These are phyloP conservation scores for Xylariaceae sp. DNA, from an alignment of 2,329 filamentous ascomycete species.

Conservation along the genomic window DNA sequence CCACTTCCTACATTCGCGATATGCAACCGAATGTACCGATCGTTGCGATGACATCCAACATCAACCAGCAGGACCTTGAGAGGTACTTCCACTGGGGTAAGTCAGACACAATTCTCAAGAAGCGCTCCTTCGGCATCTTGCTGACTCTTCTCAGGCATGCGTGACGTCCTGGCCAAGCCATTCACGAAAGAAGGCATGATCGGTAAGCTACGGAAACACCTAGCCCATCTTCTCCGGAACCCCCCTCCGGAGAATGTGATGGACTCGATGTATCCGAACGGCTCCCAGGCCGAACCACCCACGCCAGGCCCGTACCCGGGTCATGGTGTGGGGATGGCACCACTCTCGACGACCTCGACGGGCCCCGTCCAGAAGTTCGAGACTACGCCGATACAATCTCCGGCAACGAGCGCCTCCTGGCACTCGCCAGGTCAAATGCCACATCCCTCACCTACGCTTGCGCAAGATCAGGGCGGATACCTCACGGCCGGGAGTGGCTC, in stretches of 20 bases:
- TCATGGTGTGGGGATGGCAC: slow-evolving; percentile 26
- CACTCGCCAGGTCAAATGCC: slow-evolving; percentile 45
- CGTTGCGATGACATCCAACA: slow-evolving; percentile 98
- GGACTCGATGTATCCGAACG: slow-evolving; percentile 25
- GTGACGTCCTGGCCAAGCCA: slow-evolving; percentile 92
- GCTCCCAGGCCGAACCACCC: slow-evolving; percentile 20
- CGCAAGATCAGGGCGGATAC: slow-evolving; percentile 37
- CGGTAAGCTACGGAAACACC: slow-evolving; percentile 79
- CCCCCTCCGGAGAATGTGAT: slow-evolving; percentile 35
- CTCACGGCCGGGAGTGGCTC: slow-evolving; percentile 32
- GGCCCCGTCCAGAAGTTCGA: slow-evolving; percentile 40
- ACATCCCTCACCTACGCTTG: slow-evolving; percentile 41
- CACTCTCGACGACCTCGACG: slow-evolving; percentile 23
- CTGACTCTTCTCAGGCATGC: slow-evolving; percentile 63
- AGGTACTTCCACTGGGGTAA: slow-evolving; percentile 95
- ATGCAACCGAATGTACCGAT: slow-evolving; percentile 78
- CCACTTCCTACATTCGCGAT: slow-evolving; percentile 86
- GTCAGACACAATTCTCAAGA: too few relatives aligned
- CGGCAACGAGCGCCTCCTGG: slow-evolving; percentile 40
- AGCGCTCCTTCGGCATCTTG: neutral
- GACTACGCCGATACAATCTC: slow-evolving; percentile 48
- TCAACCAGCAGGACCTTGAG: slow-evolving; percentile 89
- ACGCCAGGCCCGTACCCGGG: slow-evolving; percentile 25
- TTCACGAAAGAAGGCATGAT: slow-evolving; percentile 86
- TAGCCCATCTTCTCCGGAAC: slow-evolving; percentile 73